Base-by-base conservation (phyloP, 208 protist genomes). In the Novymonas esmeraldas region DNA sequence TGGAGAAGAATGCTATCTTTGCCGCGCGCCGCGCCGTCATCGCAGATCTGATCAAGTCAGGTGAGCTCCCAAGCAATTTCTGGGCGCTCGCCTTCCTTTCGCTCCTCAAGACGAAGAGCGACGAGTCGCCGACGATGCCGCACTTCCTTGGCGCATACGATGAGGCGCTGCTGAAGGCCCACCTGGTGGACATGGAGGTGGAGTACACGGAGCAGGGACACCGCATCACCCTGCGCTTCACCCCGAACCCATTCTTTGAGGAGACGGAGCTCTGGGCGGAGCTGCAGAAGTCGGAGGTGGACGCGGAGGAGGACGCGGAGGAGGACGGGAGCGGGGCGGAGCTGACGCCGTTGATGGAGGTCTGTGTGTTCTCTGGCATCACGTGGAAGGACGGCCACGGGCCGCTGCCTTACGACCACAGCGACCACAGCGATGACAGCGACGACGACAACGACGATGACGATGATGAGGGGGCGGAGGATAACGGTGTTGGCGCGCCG, bases 341-440 rank as follows among this genome's bases (percentile, higher is more conserved):
- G 33, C 5, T 24, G 44, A 55, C 58, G 33, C 49, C 45, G 16
- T 41, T 61, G 33, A 73, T 85, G 58, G 78, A 86, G 52, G 22
- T 26, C 7, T 90, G 78, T 64, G 5, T 14, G 3, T 94, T 92
- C 74, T 94, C 89, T 2, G 89, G 85, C 33, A 63, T 94, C 22
- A 91, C 85, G 20, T 94, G 89, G 86, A 87, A 87, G 58, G 71
- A 69, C 0, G 85, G 84, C 9, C 76, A 92, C 70, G 85, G 89
- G 0, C 89, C 89, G 0, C 75, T 76, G 31, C 51, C 75, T 16
- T 64, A 74, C 16, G 46, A 70, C 29, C 41, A 67, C 29, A 60
- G 79, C 42, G 64, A 70, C n/a, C n/a, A n/a, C n/a, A n/a, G n/a
- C n/a, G n/a, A n/a, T n/a, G n/a, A n/a, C n/a, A n/a, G n/a, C n/a